Base-by-base conservation (phyloP, 208 protist genomes). In the Leptomonas seymouri region DNA sequence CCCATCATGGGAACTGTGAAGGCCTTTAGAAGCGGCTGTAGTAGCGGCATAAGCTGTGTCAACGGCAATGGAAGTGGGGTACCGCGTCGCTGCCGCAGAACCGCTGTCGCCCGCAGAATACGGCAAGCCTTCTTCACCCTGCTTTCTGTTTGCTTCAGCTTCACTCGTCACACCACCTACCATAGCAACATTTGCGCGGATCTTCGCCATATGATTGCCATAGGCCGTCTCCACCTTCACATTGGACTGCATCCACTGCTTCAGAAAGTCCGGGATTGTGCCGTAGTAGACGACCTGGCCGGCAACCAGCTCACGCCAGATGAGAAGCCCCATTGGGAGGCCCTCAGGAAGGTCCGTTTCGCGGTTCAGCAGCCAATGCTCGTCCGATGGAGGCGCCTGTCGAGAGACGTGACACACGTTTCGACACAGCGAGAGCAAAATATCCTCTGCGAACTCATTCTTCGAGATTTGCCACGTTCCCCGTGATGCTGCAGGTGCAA, bases 381-480 rank as follows among this genome's bases (percentile, higher is more conserved):
- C 39, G 49, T 88, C 86, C 39, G 72, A 59, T 23, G 76, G 78
- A 3, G 53, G 42, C 9, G 85, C 82, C 11, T 60, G 58, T 11
- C 85, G 85, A 12, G 80, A 74, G 11, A 31, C 62, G 53, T 71
- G 67, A 49, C 82, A 88, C 4, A 74, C 82, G 25, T 76, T 66
- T 28, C 85, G 81, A 67, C 81, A 90, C 15, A 90, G 69, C 9
- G 81, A 74, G 8, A 90, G 72, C 12, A 87, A 58, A 9, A 90
- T 67, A 39, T 90, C 85, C 46, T 90, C 85, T 7, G 79, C 79
- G 54, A 78, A 85, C 70, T 86, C 82, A 46, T 72, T 57, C 12
- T 39, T 46, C 5, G 48, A 64, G 25, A 71, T 42, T 12, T 20
- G 58, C 71, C 68, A 79, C 23, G 28, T 21, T 25, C 41, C 50